Percentiles rank a stretch among this genome's conserved stretches.
These are phyloP conservation scores for Plantago rigida DNA, from an alignment of 305 asterid species.

Conservation along the genomic window DNA sequence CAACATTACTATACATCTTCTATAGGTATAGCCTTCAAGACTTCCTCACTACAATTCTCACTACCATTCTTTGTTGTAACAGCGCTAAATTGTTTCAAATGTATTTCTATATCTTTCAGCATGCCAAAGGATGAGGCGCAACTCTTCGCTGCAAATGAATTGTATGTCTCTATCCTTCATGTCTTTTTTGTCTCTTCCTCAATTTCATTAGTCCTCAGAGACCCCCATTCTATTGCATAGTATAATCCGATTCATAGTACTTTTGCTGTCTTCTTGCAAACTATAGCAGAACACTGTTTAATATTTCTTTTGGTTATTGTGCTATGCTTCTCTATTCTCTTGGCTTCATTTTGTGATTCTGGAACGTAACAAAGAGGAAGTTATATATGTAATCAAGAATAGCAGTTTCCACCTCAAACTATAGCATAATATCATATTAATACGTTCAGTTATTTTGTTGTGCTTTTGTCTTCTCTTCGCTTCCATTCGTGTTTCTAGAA, in stretches of 20 bases:
- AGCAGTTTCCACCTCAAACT: neutral
- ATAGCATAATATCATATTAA: no score
- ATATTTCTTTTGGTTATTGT: no score
- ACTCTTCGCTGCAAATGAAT: conserved; percentile 77
- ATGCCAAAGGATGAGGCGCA: conserved; percentile 96
- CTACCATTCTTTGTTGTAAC: conserved; percentile 16
- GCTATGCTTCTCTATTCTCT: no score
- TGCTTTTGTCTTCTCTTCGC: no score
- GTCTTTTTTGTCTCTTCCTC: conserved; percentile 15
- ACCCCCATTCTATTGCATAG: neutral
- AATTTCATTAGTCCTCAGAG: neutral
- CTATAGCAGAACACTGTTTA: neutral
- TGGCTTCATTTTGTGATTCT: neutral
- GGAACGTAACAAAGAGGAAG: neutral
- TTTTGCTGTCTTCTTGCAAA: neutral
- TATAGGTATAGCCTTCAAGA: conserved; percentile 49
- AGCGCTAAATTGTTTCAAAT: conserved; percentile 25
- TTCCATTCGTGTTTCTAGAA: no score
- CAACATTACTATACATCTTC: conserved; percentile 69
- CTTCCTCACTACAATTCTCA: conserved; percentile 9
- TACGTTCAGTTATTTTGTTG: no score
- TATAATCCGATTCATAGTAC: neutral
- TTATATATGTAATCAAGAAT: neutral
- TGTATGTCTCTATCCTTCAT: conserved; percentile 43
- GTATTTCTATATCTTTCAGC: conserved; percentile 40